A percentile compares a stretch with the other conserved stretches of the same genome.
Evolutionary conservation across 116 monocot genomes (phyloP).

Genomic region (Papilionanthe hybrid): DNA sequence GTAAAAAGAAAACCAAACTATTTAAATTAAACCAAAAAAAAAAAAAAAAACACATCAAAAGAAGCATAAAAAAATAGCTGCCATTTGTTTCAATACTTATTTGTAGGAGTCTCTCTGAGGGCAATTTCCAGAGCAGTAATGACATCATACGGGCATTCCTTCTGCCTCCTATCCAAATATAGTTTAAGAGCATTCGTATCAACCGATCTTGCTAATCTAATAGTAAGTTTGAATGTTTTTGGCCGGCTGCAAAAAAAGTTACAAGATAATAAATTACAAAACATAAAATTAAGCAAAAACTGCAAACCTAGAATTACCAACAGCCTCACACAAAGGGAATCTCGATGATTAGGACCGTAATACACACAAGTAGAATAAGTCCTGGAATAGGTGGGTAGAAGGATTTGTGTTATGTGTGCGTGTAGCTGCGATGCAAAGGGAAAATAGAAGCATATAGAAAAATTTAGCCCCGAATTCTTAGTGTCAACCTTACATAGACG

Average conservation of each 20-base stretch:
- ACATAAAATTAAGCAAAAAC: neutral
- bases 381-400: too few relatives aligned
- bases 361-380: neutral
- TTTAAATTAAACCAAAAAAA: neutral
- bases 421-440: too few relatives aligned
- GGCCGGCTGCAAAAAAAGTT: slow-evolving; percentile 18
- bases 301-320: too few relatives aligned
- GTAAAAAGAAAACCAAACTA: neutral
- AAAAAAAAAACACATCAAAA: neutral
- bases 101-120: slow-evolving; percentile 29
- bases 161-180: slow-evolving; percentile 35
- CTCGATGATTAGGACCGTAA: too few relatives aligned
- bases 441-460: too few relatives aligned
- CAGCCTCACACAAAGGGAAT: too few relatives aligned
- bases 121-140: too few relatives aligned
- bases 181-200: slow-evolving; percentile 43
- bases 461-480: too few relatives aligned
- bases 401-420: too few relatives aligned
- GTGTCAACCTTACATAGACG: too few relatives aligned
- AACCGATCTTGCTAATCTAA: neutral
- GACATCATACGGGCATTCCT: slow-evolving; percentile 37
- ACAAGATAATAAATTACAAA: neutral
- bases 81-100: slow-evolving; percentile 24
- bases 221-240: slow-evolving; percentile 28
- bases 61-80: neutral